phyloP scores from a whole-genome alignment of 371 early-diverging fungal species.

The Syncephalastrum racemosum region DNA sequence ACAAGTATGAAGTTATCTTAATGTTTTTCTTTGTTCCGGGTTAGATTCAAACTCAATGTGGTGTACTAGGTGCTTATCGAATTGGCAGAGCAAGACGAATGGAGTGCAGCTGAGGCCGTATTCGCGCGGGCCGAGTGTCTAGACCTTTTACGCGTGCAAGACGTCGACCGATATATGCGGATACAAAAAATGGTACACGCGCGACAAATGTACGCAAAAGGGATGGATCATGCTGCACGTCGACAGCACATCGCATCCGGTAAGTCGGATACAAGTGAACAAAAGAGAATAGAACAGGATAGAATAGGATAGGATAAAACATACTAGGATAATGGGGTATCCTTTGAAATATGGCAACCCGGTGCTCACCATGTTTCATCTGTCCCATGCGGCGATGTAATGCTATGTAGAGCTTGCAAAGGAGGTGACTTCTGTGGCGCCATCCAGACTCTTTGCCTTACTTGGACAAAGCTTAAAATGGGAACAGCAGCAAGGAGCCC shows the following conservation, averaged over 20 bases:
- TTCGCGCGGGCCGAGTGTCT: slow-evolving; percentile 86
- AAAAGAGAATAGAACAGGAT: background rate
- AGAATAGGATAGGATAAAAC: too few species aligned
- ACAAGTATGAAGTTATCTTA: slow-evolving; percentile 55
- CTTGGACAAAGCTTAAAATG: slow-evolving; percentile 85
- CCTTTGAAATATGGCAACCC: background rate
- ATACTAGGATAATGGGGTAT: too few species aligned
- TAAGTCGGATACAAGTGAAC: too few species aligned
- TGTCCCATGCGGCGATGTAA: too few species aligned
- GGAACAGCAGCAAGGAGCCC: slow-evolving; percentile 81
- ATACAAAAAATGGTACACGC: slow-evolving; percentile 54
- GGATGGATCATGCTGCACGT: slow-evolving; percentile 20
- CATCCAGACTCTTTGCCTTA: slow-evolving; percentile 78
- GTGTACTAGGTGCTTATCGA: slow-evolving; percentile 73
- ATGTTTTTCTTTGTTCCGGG: slow-evolving; percentile 4
- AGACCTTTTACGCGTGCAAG: slow-evolving; percentile 67
- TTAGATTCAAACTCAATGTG: background rate
- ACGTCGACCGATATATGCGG: slow-evolving; percentile 79
- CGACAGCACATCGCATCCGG: slow-evolving; percentile 64
- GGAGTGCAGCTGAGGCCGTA: slow-evolving; percentile 83
- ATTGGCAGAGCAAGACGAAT: slow-evolving; percentile 65
- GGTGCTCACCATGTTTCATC: too few species aligned
- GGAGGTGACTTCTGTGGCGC: slow-evolving; percentile 78
- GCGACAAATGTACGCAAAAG: too few species aligned
- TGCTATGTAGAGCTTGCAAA: slow-evolving; percentile 13